These are phyloP conservation scores for Blastobotrys muscicola DNA, from an alignment of 805 yeast species.

Conservation along the genomic window DNA sequence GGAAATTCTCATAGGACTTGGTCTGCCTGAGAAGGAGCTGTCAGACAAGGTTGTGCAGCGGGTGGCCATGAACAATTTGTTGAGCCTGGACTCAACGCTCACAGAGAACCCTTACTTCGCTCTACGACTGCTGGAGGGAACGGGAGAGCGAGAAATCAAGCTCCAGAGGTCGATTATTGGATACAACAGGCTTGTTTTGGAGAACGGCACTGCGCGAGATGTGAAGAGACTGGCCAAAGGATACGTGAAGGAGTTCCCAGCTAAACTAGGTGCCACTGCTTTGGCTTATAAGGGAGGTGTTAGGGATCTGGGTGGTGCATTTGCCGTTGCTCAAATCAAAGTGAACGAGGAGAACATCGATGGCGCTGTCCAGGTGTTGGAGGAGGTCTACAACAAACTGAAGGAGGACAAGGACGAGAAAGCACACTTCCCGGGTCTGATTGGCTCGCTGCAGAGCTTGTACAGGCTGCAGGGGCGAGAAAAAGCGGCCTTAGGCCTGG, in stretches of 20 bases:
- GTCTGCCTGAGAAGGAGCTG: slow-evolving; percentile 6
- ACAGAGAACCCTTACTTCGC: slow-evolving; percentile 16
- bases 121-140: slow-evolving; percentile 18
- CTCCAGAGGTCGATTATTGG: slow-evolving; percentile 19
- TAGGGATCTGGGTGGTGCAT: slow-evolving; percentile 19
- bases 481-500: slow-evolving; percentile 26
- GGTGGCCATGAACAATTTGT: slow-evolving; percentile 13
- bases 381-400: slow-evolving; percentile 6
- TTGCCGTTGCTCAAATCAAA: slow-evolving; percentile 24
- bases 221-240: slow-evolving; percentile 11
- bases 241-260: slow-evolving; percentile 2
- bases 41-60: slow-evolving; percentile 2
- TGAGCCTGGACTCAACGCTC: slow-evolving; percentile 5
- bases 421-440: slow-evolving; percentile 36
- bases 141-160: slow-evolving; percentile 16
- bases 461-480: slow-evolving; percentile 39
- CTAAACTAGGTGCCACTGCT: slow-evolving; percentile 12
- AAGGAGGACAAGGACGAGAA: neutral
- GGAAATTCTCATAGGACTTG: slow-evolving; percentile 30
- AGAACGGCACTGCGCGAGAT: slow-evolving; percentile 27
- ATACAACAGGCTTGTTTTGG: slow-evolving; percentile 34
- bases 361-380: slow-evolving; percentile 22
- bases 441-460: slow-evolving; percentile 40
- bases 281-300: slow-evolving; percentile 20
- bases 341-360: slow-evolving; percentile 16